Percentiles rank a stretch among this genome's conserved stretches.
phyloP scores from a whole-genome alignment of 1,139 yeast species.

The Suhomyces maxii region DNA sequence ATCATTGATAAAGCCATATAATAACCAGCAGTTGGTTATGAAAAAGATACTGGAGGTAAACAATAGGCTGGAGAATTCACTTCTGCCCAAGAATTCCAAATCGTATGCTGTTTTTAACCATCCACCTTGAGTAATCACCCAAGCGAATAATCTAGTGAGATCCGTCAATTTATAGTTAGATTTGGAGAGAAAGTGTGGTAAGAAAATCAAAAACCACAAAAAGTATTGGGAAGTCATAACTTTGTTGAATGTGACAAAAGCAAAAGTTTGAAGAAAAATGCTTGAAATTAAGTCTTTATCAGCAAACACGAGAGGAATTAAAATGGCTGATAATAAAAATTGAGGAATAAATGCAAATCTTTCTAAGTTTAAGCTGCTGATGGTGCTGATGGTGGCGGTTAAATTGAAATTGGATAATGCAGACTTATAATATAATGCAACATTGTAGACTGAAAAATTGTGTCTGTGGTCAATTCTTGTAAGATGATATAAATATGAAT shows the following conservation, averaged over 20 bases:
- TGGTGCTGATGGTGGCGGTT: too few species aligned
- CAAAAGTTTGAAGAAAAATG: conserved; percentile 83
- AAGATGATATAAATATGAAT: conserved; percentile 82
- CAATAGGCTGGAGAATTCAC: conserved; percentile 65
- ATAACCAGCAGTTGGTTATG: conserved; percentile 61
- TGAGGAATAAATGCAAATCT: conserved; percentile 84
- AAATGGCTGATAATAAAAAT: conserved; percentile 54
- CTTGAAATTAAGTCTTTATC: conserved; percentile 57
- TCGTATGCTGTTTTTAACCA: conserved; percentile 83
- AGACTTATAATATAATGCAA: conserved; percentile 68
- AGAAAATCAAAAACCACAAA: conserved; percentile 84
- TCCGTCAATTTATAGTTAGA: conserved; percentile 33
- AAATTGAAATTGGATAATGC: conserved; percentile 21
- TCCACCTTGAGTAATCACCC: conserved; percentile 70
- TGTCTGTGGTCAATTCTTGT: conserved; percentile 89
- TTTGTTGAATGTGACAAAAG: conserved; percentile 88
- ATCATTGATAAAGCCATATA: conserved; percentile 43
- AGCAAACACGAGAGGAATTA: conserved; percentile 63
- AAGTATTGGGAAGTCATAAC: conserved; percentile 94
- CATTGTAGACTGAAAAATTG: conserved; percentile 86
- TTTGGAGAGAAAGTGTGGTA: conserved; percentile 68
- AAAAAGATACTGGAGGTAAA: conserved; percentile 66
- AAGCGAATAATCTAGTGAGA: conserved; percentile 38
- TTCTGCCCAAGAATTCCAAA: conserved; percentile 75
- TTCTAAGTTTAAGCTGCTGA: conserved; percentile 26